Conservation (phyloP, 1,284 basidiomycete genomes). For the Sphaerobolus stellatus region DNA sequence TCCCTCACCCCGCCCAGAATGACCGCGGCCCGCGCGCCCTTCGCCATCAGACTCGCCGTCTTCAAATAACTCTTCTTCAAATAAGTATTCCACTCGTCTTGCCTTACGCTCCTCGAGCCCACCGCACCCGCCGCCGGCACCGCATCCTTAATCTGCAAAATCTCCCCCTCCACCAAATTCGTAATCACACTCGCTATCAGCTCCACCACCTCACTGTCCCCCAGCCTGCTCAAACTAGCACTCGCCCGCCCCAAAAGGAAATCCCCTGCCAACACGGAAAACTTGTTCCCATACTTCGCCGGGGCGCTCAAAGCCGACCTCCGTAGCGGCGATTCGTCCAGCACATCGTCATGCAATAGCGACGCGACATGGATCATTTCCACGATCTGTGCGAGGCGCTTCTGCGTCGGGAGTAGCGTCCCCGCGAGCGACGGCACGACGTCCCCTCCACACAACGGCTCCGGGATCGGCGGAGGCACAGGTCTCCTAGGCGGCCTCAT, state of each 20-base stretch:
- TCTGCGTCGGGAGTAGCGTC: slow-evolving; percentile 79
- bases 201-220: slow-evolving; percentile 89
- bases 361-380: slow-evolving; percentile 99
- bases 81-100: slow-evolving; percentile 81
- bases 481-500: slow-evolving; percentile 41
- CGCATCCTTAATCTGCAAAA: slow-evolving; percentile 68
- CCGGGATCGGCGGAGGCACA: slow-evolving; percentile 33
- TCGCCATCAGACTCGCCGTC: slow-evolving; percentile 95
- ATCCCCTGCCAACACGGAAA: slow-evolving; percentile 92
- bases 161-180: slow-evolving; percentile 96
- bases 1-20: slow-evolving; percentile 86
- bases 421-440: slow-evolving; percentile 31
- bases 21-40: slow-evolving; percentile 85
- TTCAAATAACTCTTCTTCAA: slow-evolving; percentile 95
- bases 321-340: slow-evolving; percentile 83
- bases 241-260: slow-evolving; percentile 93
- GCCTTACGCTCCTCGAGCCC: slow-evolving; percentile 23
- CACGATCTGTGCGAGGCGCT: slow-evolving; percentile 91
- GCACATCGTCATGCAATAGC: slow-evolving; percentile 93
- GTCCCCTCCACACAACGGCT: not conserved
- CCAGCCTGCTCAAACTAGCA: slow-evolving; percentile 84
- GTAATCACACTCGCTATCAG: slow-evolving; percentile 90
- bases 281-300: slow-evolving; percentile 91
- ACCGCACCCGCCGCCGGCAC: slow-evolving; percentile 7
- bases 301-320: slow-evolving; percentile 85